Evolutionary conservation across 805 yeast genomes (phyloP), one percentile per base, ranked within the genome.

Genomic region (Saturnispora besseyi): DNA sequence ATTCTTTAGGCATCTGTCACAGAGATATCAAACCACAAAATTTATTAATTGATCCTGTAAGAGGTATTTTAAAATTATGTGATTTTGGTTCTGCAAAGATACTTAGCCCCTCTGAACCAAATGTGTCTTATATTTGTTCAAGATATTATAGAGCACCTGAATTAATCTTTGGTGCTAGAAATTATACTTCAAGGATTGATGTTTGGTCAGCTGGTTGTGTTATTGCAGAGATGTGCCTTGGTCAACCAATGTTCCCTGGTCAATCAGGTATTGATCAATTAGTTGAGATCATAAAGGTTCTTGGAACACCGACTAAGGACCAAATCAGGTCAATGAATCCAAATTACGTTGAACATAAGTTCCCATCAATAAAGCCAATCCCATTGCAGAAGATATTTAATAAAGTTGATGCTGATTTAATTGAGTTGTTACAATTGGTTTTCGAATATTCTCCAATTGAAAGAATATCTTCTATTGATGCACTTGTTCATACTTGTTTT

Each of bases 171-270:
- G 99, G 98, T 18, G 96, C 98, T 12, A 85, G 96, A 28, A 87
- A 90, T 67, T 93, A 93, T 68, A 88, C 98, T 7, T 89, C 97
- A 30, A 90, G 91, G 66, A 93, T 93, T 57, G 99, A 93, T 65
- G 80, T 93, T 44, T 93, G 99, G 99, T 87, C 96, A 12, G 88
- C 95, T 12, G 96, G 96, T 21, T 93, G 99, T 72, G 99, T 93
- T 22, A 89, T 93, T 87, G 98, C 98, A 4, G 99, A 93, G 69
- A 72, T 93, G 60, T 79, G 90, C 55, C 75, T 93, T 51, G 98
- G 99, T 15, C 97, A 89, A 65, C 99, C 99, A 12, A 72, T 93
- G 56, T 93, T 93, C 70, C 99, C 99, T 11, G 99, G 99, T 42
- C 98, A 93, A 65, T 82, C 90, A 53, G 98, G 99, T 36, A 91